Evolutionary conservation across 148 eudicot species (phyloP).

Genomic region (Chenopodium album): DNA sequence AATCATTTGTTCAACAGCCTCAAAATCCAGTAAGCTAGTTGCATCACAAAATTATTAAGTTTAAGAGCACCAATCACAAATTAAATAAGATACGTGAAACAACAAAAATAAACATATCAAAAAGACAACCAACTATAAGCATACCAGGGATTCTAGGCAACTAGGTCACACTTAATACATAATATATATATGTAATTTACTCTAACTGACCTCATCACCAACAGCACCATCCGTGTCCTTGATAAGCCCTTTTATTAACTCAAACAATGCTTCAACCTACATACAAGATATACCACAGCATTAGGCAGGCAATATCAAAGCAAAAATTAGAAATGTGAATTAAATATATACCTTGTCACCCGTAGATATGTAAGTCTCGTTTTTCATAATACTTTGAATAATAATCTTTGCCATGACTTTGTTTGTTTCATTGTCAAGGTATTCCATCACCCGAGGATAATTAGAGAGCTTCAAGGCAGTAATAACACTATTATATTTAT

Average conservation of each 20-base stretch:
- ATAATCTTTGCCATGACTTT: constrained; percentile 90
- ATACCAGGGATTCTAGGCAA: not conserved
- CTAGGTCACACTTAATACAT: not conserved
- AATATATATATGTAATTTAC: not conserved
- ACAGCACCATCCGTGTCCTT: constrained; percentile 60
- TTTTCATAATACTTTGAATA: constrained; percentile 77
- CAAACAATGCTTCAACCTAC: constrained; percentile 94
- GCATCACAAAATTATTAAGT: constrained; percentile 1
- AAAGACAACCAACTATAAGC: not conserved
- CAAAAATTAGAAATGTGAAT: not conserved
- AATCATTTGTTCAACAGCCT: constrained; percentile 6
- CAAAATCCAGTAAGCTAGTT: not conserved
- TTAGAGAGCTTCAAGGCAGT: constrained; percentile 92
- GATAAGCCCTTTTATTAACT: constrained; percentile 78
- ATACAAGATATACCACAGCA: constrained; percentile 11
- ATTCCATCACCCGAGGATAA: constrained; percentile 82
- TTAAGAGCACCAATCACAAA: not conserved
- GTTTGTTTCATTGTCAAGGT: constrained; percentile 71
- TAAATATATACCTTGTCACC: constrained; percentile 68
- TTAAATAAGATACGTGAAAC: not conserved
- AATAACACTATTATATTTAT: constrained; percentile 85
- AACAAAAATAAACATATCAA: not conserved
- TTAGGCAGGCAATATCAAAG: constrained; percentile 19
- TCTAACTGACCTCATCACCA: constrained; percentile 64
- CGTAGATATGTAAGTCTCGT: constrained; percentile 68